Evolutionary conservation across 1,139 yeast genomes (phyloP).

Genomic region (Geotrichum histeridarum): DNA sequence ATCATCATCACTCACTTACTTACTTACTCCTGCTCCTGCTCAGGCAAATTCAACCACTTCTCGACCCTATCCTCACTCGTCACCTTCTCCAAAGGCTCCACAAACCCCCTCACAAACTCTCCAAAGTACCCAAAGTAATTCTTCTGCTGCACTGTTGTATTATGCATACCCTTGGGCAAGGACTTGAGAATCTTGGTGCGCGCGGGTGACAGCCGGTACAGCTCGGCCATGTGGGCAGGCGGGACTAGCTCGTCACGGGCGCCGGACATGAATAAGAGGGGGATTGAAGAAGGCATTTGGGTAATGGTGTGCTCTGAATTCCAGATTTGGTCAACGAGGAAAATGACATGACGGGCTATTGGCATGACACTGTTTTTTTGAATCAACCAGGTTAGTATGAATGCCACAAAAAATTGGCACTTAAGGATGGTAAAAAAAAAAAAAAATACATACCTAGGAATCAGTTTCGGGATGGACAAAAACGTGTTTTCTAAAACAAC

Average conservation of each 20-base stretch:
- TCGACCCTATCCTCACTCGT: slow-evolving; percentile 2
- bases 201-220: slow-evolving; percentile 42
- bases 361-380: slow-evolving; percentile 21
- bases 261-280: slow-evolving; percentile 71
- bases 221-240: slow-evolving; percentile 67
- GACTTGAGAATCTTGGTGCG: slow-evolving; percentile 39
- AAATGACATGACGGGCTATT: slow-evolving; percentile 42
- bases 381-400: slow-evolving; percentile 56
- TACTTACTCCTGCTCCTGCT: not conserved
- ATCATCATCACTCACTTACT: not conserved
- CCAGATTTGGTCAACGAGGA: slow-evolving; percentile 78
- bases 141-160: slow-evolving; percentile 70
- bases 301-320: slow-evolving; percentile 62
- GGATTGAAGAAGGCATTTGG: slow-evolving; percentile 50
- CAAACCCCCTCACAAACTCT: slow-evolving; percentile 50
- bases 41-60: slow-evolving; percentile 12
- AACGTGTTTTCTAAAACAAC: slow-evolving; percentile 84
- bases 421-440: not conserved
- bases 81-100: slow-evolving; percentile 30
- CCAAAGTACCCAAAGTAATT: slow-evolving; percentile 69
- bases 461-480: slow-evolving; percentile 67
- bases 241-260: slow-evolving; percentile 86
- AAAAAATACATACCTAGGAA: slow-evolving; percentile 46
- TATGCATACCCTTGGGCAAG: slow-evolving; percentile 63
- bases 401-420: slow-evolving; percentile 36